Base-by-base conservation (phyloP, 192 early-diverging fungal species). In the Entomortierella chlamydospora region DNA sequence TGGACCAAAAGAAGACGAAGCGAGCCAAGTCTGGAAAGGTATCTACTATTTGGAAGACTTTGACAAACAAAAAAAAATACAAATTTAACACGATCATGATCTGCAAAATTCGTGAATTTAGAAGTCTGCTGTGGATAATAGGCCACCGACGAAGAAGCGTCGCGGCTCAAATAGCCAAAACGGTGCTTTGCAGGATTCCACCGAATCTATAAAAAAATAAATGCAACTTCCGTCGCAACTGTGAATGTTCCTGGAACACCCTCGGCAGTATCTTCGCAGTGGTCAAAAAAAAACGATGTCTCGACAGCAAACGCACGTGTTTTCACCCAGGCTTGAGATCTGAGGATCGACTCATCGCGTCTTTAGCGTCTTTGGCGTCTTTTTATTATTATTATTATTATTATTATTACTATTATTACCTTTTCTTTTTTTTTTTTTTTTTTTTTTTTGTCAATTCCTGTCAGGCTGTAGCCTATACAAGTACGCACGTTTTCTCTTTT, bases 21-120 rank as follows among this genome's bases (percentile, higher is more conserved):
- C 70, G 69, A 15, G 15, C 62, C 17, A 83, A 83, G 31, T 73
- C 82, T 49, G 64, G 69, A 29, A 83, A 83, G 82, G 82, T 83
- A 70, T 62, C n/a, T 30, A 31, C 17, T 12, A 3, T 47, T 20
- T 17, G 15, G 45, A 47, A 18, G 34, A 28, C 1, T n/a, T n/a
- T n/a, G n/a, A n/a, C n/a, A n/a, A n/a, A n/a, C n/a, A n/a, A n/a
- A n/a, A n/a, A n/a, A n/a, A n/a, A n/a, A n/a, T n/a, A n/a, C n/a
- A n/a, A n/a, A n/a, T n/a, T n/a, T 64, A 5, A 37, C 12, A 61
- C 8, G 12, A 47, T 47, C 45, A 10, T 23, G 1, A 10, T 54
- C 15, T 54, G 22, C 2, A 61, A n/a, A n/a, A n/a, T n/a, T n/a
- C n/a, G n/a, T n/a, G n/a, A n/a, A n/a, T n/a, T n/a, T 54, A 54